phyloP scores from a whole-genome alignment of 257 asterid genomes.

The Handroanthus guayacan region DNA sequence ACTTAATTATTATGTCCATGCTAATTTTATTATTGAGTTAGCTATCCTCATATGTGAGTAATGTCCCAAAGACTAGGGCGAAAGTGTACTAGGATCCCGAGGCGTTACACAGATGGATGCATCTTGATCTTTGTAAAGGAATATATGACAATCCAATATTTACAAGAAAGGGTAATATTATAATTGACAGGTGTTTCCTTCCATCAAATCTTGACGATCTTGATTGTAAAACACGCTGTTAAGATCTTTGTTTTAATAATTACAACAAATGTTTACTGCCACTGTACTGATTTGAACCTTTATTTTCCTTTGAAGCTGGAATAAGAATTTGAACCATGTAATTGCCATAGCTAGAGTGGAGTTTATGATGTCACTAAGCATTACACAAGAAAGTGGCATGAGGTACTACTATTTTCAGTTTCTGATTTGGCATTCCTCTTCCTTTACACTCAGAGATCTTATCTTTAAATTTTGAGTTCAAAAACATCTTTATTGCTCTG shows the following conservation, averaged over 20 bases:
- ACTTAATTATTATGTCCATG: too few relatives aligned
- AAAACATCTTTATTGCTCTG: conserved; percentile 45
- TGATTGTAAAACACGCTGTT: conserved; percentile 22
- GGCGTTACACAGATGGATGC: conserved; percentile 99
- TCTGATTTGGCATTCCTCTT: conserved; percentile 22
- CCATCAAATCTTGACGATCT: conserved; percentile 28
- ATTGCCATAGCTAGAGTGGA: conserved; percentile 79
- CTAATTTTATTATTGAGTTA: too few relatives aligned
- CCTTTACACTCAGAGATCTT: conserved; percentile 8
- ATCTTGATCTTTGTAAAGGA: conserved; percentile 98
- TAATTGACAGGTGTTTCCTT: conserved; percentile 27
- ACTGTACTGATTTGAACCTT: conserved; percentile 38
- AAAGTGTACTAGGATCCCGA: too few relatives aligned
- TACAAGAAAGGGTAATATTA: conserved; percentile 88
- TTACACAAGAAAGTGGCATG: conserved; percentile 90
- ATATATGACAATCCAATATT: conserved; percentile 87
- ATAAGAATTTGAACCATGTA: conserved; percentile 71
- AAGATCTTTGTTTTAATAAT: conserved; percentile 20
- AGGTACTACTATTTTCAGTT: conserved; percentile 53
- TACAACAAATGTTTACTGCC: conserved; percentile 5
- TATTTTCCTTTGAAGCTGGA: conserved; percentile 72
- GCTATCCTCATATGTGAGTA: too few relatives aligned
- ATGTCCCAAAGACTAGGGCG: too few relatives aligned
- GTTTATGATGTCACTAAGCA: conserved; percentile 95
- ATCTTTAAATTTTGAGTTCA: conserved; percentile 11